Percentiles rank a stretch among this genome's conserved stretches.
Conservation (phyloP, 2,329 filamentous ascomycete genomes). For the Alternaria gansuensis region DNA sequence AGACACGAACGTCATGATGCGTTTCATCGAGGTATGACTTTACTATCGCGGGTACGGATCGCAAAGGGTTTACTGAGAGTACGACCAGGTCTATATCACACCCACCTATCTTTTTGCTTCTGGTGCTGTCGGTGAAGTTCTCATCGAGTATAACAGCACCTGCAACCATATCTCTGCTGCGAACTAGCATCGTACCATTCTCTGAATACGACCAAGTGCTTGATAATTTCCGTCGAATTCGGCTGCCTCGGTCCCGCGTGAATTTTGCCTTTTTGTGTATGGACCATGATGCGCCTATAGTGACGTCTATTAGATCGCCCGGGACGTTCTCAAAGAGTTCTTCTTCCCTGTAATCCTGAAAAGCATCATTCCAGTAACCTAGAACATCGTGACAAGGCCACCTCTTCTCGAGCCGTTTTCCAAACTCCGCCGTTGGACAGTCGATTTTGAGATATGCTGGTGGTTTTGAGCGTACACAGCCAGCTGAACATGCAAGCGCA, state of each 20-base stretch:
- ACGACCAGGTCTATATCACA: background rate
- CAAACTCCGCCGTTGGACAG: background rate
- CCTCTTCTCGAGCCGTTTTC: background rate
- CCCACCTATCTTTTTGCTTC: background rate
- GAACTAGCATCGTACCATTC: background rate
- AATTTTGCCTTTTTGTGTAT: slow-evolving; percentile 9
- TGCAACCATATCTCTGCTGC: background rate
- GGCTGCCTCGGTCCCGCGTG: background rate
- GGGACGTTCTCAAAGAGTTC: background rate
- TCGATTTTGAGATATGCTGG: background rate
- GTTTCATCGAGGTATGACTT: background rate
- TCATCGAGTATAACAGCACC: background rate
- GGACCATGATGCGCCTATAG: background rate
- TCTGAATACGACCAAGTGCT: background rate
- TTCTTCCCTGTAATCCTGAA: background rate
- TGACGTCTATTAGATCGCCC: background rate
- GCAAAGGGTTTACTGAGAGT: background rate
- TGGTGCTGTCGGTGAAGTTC: background rate
- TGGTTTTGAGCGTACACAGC: background rate
- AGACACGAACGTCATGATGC: background rate
- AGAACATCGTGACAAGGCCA: background rate
- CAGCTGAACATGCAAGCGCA: background rate
- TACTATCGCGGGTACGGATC: background rate
- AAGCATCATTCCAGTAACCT: background rate
- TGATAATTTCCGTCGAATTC: accelerated